Evolutionary conservation across 371 early-diverging fungal species (phyloP).

Genomic region (Apophysomyces sp.): DNA sequence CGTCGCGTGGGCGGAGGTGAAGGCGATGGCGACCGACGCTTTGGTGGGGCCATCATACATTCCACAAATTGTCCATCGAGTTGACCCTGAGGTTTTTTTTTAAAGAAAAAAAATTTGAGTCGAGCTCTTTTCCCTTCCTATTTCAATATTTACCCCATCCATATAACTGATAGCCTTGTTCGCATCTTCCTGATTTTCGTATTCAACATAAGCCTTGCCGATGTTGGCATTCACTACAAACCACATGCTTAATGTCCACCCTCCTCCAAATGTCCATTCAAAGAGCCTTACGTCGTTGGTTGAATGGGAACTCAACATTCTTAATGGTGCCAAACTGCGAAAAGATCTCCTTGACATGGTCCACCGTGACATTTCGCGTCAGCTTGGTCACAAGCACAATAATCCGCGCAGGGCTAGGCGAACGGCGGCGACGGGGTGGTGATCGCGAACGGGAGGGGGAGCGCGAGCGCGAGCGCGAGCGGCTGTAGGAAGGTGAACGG

Average conservation of each 20-base stretch:
- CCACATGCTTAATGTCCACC: not conserved
- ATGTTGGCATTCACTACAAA: constrained; percentile 47
- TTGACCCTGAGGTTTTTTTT: too few relatives aligned
- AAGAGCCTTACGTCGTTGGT: constrained; percentile 31
- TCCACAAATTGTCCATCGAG: constrained; percentile 50
- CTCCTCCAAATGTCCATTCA: not conserved
- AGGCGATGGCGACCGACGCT: constrained; percentile 30
- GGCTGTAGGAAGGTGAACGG: constrained; percentile 23
- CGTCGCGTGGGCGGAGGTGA: constrained; percentile 23
- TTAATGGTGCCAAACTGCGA: constrained; percentile 36
- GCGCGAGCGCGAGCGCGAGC: constrained; percentile 18
- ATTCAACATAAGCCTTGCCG: constrained; percentile 58
- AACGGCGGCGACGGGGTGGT: not conserved
- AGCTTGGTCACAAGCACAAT: constrained; percentile 18
- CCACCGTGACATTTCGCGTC: constrained; percentile 39
- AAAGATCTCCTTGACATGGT: constrained; percentile 52
- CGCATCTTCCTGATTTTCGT: constrained; percentile 53
- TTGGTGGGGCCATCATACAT: constrained; percentile 30
- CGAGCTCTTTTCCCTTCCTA: too few relatives aligned
- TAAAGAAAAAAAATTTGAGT: too few relatives aligned
- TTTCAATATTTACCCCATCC: constrained; percentile 43
- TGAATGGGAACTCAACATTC: constrained; percentile 41
- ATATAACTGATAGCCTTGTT: constrained; percentile 53
- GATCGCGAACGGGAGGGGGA: constrained; percentile 13
- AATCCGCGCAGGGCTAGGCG: constrained; percentile 3